Base-by-base conservation (phyloP, 2,329 filamentous ascomycete species). In the Dryadomyces quercus-mongolicae region DNA sequence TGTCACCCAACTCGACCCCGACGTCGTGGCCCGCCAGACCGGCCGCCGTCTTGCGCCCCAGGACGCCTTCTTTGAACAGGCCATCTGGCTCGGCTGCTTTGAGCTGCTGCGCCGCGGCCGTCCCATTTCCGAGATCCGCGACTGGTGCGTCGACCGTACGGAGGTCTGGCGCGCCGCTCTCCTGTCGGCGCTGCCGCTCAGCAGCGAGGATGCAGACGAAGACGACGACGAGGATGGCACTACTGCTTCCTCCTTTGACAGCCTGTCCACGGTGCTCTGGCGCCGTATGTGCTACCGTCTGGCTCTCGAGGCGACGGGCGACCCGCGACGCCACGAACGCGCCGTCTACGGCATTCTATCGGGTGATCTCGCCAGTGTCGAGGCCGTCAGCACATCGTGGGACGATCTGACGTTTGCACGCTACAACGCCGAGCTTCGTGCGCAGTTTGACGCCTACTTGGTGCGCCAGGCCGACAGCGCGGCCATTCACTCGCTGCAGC, bases 51-150 rank as follows among this genome's bases (percentile, higher is more conserved):
- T 97, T 44, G 86, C 95, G 64, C 80, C 83, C 22, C 82, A 91
- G 62, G 93, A 98, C 64, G 83, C 89, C 60, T 91, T 84, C 63
- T 93, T 92, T 58, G 93, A 98, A 70, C 81, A 85, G 53, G 86
- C 90, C 2, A 87, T 95, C 49, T 97, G 93, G 91, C 77, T 91
- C 57, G 86, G 88, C n/a, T 93, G 88, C 69, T 97, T 90, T 73
- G 89, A 95, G 67, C 87, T 95, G 74, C 74, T 98, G 52, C 83
- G 92, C 50, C 82, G 90, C 48, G 93, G 93, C n/a, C 84, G 82
- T 60, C 81, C 76, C 57, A 81, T 86, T 70, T 70, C 78, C 9
- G 80, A 86, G 42, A 86, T 97, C 58, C 80, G 82, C 54, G 86
- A 91, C 50, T 96, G 90, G 88, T 95, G 90, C 63, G 74, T 85